These are phyloP conservation scores for Pythium aquatile DNA, from an alignment of 352 stramenopile species.

Conservation along the genomic window DNA sequence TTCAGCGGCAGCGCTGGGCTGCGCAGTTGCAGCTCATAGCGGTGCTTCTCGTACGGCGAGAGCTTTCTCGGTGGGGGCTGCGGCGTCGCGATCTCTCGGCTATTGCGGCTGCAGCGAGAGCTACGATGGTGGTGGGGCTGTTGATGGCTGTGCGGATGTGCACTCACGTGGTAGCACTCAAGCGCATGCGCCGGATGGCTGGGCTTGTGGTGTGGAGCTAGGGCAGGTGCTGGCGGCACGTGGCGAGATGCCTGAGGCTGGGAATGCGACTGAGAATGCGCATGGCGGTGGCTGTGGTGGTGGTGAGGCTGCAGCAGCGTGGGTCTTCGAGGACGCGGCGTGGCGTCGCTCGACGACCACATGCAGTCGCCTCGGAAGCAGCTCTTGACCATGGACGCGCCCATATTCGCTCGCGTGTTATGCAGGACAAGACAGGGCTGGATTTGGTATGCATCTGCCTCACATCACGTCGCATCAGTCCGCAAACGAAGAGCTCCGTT, in stretches of 20 bases:
- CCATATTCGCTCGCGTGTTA: conserved; percentile 26
- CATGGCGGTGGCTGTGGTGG: conserved; percentile 7
- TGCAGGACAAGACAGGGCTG: background rate
- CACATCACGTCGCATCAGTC: background rate
- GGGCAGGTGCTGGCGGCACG: background rate
- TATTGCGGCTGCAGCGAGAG: background rate
- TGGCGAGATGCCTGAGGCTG: background rate
- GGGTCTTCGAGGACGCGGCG: background rate
- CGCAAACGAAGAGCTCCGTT: conserved; percentile 3
- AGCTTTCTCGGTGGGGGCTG: conserved; percentile 8
- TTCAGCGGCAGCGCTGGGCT: conserved; percentile 14
- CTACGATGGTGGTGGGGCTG: background rate
- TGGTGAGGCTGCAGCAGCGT: conserved; percentile 2
- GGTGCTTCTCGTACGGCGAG: conserved; percentile 19
- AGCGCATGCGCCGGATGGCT: conserved; percentile 11
- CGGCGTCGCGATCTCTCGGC: conserved; percentile 1
- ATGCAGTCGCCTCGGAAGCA: conserved; percentile 29
- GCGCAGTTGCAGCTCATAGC: conserved; percentile 20
- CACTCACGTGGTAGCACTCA: conserved; percentile 15
- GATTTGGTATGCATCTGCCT: background rate
- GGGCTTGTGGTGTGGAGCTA: conserved; percentile 8
- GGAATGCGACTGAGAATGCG: background rate
- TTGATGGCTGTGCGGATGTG: background rate
- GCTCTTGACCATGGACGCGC: conserved; percentile 36
- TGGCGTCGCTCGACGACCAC: background rate